Base-by-base conservation (phyloP, 2,329 filamentous ascomycete species). In the Metarhizium guizhouense region DNA sequence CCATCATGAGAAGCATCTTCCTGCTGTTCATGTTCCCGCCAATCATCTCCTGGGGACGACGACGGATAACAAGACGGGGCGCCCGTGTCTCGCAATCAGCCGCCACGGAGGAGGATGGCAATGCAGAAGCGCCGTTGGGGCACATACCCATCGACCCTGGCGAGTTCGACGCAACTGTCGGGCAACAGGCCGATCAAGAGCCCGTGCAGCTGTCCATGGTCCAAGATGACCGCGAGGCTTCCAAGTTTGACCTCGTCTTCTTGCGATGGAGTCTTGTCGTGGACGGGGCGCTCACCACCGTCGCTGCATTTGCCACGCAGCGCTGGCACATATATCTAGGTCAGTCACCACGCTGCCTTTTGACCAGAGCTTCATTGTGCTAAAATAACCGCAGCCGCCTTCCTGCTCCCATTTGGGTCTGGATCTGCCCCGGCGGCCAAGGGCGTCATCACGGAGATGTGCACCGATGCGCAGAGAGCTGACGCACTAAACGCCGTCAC, bases 361-460 rank as follows among this genome's bases (percentile, higher is more conserved):
- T 43, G 1, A 10, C 11, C 3, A 34, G n/a, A 10, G 14, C 1
- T 34, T n/a, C 1, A 34, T 34, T 10, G 16, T 11, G 18, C 34
- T 38, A n/a, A 34, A 11, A 13, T 14, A 2, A 6, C 14, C 14
- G 0, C 56, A 77, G 80, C 85, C 1, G 84, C 84, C 0, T 77
- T 81, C 30, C 65, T 88, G 1, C 74, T 90, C 0, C 86, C 86
- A 0, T 81, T 89, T 34, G 85, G 83, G 0, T 86, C 85, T 0
- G 86, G 86, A 0, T 85, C 85, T 0, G 86, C 84, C 0, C 79
- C 85, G 0, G 84, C 86, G 0, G 84, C 85, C 1, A 90, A 89
- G 60, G 86, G 86, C 0, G 83, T 86, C n/a, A 87, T 89, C 57
- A 79, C 87, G 0, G 81, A 86, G 56, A 86, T 89, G 84, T 84